Evolutionary conservation across 1,139 yeast genomes (phyloP), one percentile per base, ranked within the genome.

Genomic region (Taphrina populina): DNA sequence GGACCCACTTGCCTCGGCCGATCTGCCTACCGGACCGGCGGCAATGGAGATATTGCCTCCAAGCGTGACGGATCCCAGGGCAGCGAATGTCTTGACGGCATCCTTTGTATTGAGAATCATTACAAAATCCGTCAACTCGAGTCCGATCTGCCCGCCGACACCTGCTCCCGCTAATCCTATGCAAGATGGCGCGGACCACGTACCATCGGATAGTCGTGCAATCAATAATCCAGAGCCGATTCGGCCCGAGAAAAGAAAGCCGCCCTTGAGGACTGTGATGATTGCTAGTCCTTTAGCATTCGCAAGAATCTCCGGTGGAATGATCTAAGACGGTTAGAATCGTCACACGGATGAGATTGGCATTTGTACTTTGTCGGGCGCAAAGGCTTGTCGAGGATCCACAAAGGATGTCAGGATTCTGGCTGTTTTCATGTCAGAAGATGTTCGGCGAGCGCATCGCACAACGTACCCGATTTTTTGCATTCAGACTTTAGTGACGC

Each of bases 131-230:
- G 98, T 92, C 65, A 92, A 74, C 69, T 92, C 98, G 4, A 96
- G 94, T 37, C 98, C 98, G 63, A 92, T 80, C 72, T 88, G 95
- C 39, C 98, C 98, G 58, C 98, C 98, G 3, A 94, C 96, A 66
- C 98, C 59, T 24, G 53, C 53, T 30, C 98, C 98, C 1, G 96
- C 97, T 23, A 96, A 86, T 51, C 82, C 83, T 64, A 92, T 84
- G 7, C 96, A 98, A 2, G 95, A 84, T 1, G 98, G 98, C 0
- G 97, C 94, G n/a, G 96, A 88, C 98, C 98, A 92, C 24, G 47
- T 20, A 0, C 97, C 97, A 70, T 92, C 98, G 1, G 94, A 94
- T 54, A 92, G 76, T 61, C 97, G 76, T 4, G 97, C 96, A 26
- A 92, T 94, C 61, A 92, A 85, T 32, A 92, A 88, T 61, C 98